Base-by-base conservation (phyloP, 2,329 filamentous ascomycete species). In the Ascochyta koolunga region DNA sequence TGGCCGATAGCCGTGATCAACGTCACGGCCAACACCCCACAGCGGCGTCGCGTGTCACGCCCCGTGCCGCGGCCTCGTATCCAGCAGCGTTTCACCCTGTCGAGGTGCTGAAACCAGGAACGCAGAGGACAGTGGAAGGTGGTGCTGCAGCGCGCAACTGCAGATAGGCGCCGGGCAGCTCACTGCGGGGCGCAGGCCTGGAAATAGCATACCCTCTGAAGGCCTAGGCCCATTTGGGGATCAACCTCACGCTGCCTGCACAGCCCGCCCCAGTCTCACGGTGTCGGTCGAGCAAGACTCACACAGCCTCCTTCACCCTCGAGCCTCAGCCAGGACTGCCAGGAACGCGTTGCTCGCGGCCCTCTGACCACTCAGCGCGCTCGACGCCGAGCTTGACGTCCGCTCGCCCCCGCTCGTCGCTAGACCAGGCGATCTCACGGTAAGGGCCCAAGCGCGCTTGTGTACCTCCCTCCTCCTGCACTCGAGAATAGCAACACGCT, bases 221-320 rank as follows among this genome's bases (percentile, higher is more conserved):
- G n/a, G n/a, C n/a, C 36, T 41, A 50, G 27, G 45, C 46, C 45
- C 7, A 29, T 49, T 49, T 31, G 51, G 51, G 51, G 35, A 54
- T 46, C 51, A 45, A 45, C 40, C 22, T 50, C 40, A 45, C 45
- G 45, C 39, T 13, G 39, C 42, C 36, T 50, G 46, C 54, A 58
- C 56, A 61, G 56, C 56, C 56, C 52, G 56, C 55, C 46, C 46
- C 35, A 16, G 15, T n/a, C 46, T 50, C 45, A 54, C 51, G 40
- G 51, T 47, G 43, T 50, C 50, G 56, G 53, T 54, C 51, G 50
- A 51, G 55, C 49, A 60, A 47, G 49, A 58, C 62, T 40, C 53
- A 67, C 65, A 65, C 65, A 66, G 65, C 65, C 65, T 61, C 63
- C 58, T 60, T 63, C 58, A 56, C 65, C 61, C 65, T 65, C 60